Conservation (phyloP, 2,329 filamentous ascomycete species). For the Hortaea werneckii region DNA sequence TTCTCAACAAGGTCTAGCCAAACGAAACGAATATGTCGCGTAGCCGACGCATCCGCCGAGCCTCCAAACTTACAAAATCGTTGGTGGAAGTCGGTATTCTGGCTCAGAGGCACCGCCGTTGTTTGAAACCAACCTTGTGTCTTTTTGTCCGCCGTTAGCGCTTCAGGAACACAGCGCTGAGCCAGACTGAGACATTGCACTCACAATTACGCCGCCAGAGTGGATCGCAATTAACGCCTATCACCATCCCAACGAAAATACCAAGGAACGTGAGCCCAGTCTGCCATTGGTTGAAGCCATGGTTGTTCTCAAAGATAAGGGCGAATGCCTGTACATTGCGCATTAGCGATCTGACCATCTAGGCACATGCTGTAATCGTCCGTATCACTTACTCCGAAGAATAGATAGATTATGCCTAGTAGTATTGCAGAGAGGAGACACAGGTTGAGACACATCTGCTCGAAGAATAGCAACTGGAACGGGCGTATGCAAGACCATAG, state of each 20-base stretch:
- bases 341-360: neutral
- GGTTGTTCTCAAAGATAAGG: slow-evolving; percentile 63
- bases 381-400: slow-evolving; percentile 51
- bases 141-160: slow-evolving; percentile 6
- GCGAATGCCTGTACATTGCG: slow-evolving; percentile 52
- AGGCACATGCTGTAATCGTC: neutral
- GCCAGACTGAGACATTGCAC: slow-evolving; percentile 1
- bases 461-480: slow-evolving; percentile 63
- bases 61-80: slow-evolving; percentile 26
- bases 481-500: slow-evolving; percentile 50
- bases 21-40: no score
- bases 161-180: neutral
- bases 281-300: slow-evolving; percentile 71
- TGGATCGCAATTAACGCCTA: slow-evolving; percentile 52
- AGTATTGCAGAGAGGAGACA: slow-evolving; percentile 76
- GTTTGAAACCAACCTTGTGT: slow-evolving; percentile 46
- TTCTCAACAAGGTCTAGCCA: slow-evolving; percentile 32
- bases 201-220: slow-evolving; percentile 52
- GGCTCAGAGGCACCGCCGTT: slow-evolving; percentile 60
- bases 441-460: slow-evolving; percentile 72
- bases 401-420: slow-evolving; percentile 81
- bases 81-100: slow-evolving; percentile 72
- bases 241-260: slow-evolving; percentile 57
- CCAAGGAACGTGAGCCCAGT: slow-evolving; percentile 69
- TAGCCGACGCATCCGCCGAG: neutral